Evolutionary conservation across 1,284 basidiomycete genomes (phyloP), one percentile per base, ranked within the genome.

Genomic region (Ceratobasidium papillatum): DNA sequence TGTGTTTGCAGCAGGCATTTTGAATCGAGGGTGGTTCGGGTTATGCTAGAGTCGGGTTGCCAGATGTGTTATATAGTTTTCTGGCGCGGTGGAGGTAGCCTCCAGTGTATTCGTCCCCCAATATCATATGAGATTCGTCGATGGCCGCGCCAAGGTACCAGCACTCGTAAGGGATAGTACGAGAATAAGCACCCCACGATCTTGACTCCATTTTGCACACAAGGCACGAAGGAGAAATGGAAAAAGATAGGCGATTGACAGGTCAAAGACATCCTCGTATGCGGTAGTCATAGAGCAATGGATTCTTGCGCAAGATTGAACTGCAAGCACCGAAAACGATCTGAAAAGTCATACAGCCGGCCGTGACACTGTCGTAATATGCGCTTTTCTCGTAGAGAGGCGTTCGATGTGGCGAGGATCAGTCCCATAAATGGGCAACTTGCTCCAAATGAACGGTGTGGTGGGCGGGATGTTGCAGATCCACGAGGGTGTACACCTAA

Each of bases 1-100:
- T 12, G 25, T 8, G 51, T 12, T 58, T n/a, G 68, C 36, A n/a
- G 54, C 11, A 34, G 68, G 68, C 68, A 71, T 71, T 30, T 65
- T 52, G 47, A 1, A 34, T 45, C 43, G n/a, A 52, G 63, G 34
- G 34, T 8, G 32, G 63, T 34, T 25, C 12, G 32, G 63, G n/a
- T 63, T n/a, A 2, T 32, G 25, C 14, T 2, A n/a, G 58, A 11
- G 14, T 17, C 8, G 9, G 58, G 19, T 41, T 8, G 36, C 32
- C 19, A 19, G 52, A 27, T n/a, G 9, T 59, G 36, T 25, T 59
- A 59, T 59, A 59, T 59, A 59, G 58, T 8, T 19, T 58, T 27
- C 19, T 41, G 5, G 19, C n/a, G 34, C 8, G 17, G 56, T 59
- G 19, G 56, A 41, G 14, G 9, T 32, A 27, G 19, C 30, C 36